Evolutionary conservation across 2,329 filamentous ascomycete genomes (phyloP).

Genomic region (Gremmenia infestans): DNA sequence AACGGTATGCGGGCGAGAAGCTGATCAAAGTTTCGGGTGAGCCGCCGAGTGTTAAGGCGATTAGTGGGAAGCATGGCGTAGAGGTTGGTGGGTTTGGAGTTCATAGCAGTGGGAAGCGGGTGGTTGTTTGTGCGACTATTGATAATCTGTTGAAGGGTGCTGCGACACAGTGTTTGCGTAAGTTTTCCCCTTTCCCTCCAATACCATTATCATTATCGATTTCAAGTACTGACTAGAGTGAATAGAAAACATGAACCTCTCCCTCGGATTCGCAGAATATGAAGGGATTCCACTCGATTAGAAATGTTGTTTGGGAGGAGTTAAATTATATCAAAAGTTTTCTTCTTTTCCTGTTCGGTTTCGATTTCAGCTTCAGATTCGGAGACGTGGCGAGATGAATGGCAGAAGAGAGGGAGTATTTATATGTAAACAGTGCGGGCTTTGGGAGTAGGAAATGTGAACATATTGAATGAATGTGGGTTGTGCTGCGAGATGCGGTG

Average conservation of each 20-base stretch:
- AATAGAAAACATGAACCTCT: conserved; percentile 86
- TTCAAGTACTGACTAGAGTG: conserved; percentile 14
- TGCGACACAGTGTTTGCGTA: conserved; percentile 86
- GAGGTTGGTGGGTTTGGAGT: conserved; percentile 97
- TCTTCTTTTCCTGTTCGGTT: background rate
- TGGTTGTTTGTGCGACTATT: conserved; percentile 90
- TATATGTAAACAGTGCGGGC: too few species aligned
- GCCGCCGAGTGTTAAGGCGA: conserved; percentile 77
- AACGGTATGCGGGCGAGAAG: conserved; percentile 92
- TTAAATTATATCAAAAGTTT: background rate
- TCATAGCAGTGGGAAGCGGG: conserved; percentile 80
- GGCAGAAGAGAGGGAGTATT: too few species aligned
- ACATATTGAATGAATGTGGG: too few species aligned
- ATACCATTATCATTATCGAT: conserved; percentile 5
- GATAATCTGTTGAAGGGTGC: conserved; percentile 93
- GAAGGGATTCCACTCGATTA: conserved; percentile 67
- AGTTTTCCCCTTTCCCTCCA: conserved; percentile 37
- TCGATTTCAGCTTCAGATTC: too few species aligned
- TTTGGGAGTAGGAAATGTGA: too few species aligned
- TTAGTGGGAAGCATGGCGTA: conserved; percentile 78
- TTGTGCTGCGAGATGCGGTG: too few species aligned
- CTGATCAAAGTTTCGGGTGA: conserved; percentile 91
- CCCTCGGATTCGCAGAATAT: conserved; percentile 83
- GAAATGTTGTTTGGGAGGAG: background rate
- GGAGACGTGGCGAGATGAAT: too few species aligned